A percentile compares a stretch with the other conserved stretches of the same genome.
phyloP scores from a whole-genome alignment of 164 flowering plant species.

The Houttuynia cordata region DNA sequence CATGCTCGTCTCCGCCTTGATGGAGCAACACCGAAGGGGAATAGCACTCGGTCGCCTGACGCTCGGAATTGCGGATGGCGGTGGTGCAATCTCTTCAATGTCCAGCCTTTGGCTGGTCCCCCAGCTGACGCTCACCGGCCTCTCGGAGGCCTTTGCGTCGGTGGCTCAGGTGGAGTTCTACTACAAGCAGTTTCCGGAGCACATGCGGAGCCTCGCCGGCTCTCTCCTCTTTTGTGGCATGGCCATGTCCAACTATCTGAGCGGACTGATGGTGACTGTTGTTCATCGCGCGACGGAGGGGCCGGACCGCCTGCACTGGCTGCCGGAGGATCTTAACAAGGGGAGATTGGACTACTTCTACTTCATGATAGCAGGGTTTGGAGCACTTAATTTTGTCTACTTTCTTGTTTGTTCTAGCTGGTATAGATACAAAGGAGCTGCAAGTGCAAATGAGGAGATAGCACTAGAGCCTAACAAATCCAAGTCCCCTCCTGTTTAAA shows the following conservation, averaged over 20 bases:
- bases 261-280: slow-evolving; percentile 26
- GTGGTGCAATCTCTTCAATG: slow-evolving; percentile 36
- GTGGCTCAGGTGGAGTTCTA: slow-evolving; percentile 46
- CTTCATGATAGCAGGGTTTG: slow-evolving; percentile 23
- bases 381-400: slow-evolving; percentile 24
- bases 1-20: slow-evolving; percentile 27
- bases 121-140: slow-evolving; percentile 35
- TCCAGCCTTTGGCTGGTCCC: slow-evolving; percentile 45
- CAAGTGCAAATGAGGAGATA: background rate
- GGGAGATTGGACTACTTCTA: slow-evolving; percentile 43
- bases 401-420: slow-evolving; percentile 30
- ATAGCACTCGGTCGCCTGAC: slow-evolving; percentile 21
- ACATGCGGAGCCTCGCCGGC: slow-evolving; percentile 55
- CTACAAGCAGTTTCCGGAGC: slow-evolving; percentile 65
- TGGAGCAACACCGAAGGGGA: slow-evolving; percentile 30
- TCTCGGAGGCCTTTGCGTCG: slow-evolving; percentile 35
- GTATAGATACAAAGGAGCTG: slow-evolving; percentile 34
- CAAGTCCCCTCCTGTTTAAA: background rate
- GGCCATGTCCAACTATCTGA: slow-evolving; percentile 36
- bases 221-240: slow-evolving; percentile 26
- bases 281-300: slow-evolving; percentile 11
- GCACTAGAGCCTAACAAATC: background rate
- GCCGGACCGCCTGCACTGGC: slow-evolving; percentile 17
- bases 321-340: slow-evolving; percentile 41
- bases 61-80: slow-evolving; percentile 9